Evolutionary conservation across 441 rosid species (phyloP), one percentile per base, ranked within the genome.

Genomic region (Jatropha podagrica): DNA sequence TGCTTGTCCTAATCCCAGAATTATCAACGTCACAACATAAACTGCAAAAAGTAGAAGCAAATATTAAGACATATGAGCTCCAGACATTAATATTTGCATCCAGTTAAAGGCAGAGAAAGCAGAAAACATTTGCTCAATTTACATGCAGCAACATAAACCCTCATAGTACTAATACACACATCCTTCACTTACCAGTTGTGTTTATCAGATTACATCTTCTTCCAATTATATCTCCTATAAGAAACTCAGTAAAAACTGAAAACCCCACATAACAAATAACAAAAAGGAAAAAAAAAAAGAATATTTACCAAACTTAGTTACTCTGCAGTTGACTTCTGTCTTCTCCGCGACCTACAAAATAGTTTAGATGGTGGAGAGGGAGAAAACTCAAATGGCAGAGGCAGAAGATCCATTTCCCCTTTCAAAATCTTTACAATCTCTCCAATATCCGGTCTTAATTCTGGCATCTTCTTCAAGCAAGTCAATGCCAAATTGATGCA

Each of bases 401-500:
- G 77, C 0, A 88, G 91, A 23, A 88, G 87, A 23, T 93, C 99
- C 91, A 87, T 88, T 65, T 93, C 99, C 58, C 97, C 96, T 82
- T 81, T 89, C 90, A 95, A 70, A 69, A 93, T 85, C 86, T 80
- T 89, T 51, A 93, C 90, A 66, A 88, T 76, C 69, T 95, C 99
- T 37, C 89, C 86, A 55, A 91, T 87, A 75, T 92, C 97, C 4
- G 95, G 97, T 66, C 99, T 65, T 79, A 90, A 75, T 83, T 95
- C 98, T 0, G 98, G 98, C 80, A 90, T 78, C 81, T 86, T 93
- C 88, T 93, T 98, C 71, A 95, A 74, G 83, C 99, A 92, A 69
- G 81, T 69, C 58, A 95, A 81, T 14, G 98, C 98, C 84, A 92
- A 81, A 85, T 91, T 93, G 75, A 93, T 92, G 62, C 98, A 93